phyloP scores from a whole-genome alignment of 2,329 filamentous ascomycete genomes.

The Exophiala phaeomuriformis region DNA sequence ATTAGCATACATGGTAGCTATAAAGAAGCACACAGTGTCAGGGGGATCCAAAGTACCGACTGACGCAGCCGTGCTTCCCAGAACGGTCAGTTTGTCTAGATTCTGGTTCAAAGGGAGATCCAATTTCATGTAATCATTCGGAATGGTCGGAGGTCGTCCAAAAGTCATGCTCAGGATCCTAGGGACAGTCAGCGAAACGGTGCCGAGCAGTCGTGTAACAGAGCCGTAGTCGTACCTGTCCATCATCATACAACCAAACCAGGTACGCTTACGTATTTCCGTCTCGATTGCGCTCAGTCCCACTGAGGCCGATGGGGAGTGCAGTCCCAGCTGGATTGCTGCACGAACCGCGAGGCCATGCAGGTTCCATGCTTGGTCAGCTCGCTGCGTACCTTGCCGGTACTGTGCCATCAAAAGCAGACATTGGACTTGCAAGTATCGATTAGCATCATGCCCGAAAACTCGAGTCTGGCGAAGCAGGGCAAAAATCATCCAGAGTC shows the following conservation, averaged over 20 bases:
- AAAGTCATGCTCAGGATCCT: slow-evolving; percentile 22
- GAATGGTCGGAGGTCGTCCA: slow-evolving; percentile 16
- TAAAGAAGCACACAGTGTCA: slow-evolving; percentile 20
- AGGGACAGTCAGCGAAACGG: too few relatives aligned
- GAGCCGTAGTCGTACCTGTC: slow-evolving; percentile 11
- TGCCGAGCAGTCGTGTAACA: neutral
- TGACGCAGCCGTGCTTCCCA: slow-evolving; percentile 1
- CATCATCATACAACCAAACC: slow-evolving; percentile 20
- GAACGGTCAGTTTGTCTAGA: slow-evolving; percentile 12
- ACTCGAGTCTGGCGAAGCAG: too few relatives aligned
- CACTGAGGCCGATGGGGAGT: slow-evolving; percentile 11
- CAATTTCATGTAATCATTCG: slow-evolving; percentile 16
- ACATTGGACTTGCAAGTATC: slow-evolving; percentile 11
- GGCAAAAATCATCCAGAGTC: too few relatives aligned
- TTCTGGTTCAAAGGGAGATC: slow-evolving; percentile 20
- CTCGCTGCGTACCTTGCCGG: slow-evolving; percentile 19
- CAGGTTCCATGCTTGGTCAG: slow-evolving; percentile 20
- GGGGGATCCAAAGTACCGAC: slow-evolving; percentile 13
- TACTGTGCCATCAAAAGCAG: slow-evolving; percentile 22
- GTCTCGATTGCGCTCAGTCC: slow-evolving; percentile 11
- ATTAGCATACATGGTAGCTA: slow-evolving; percentile 15
- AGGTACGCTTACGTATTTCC: slow-evolving; percentile 18
- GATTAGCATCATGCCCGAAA: neutral
- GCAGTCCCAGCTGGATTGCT: slow-evolving; percentile 18
- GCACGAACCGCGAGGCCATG: slow-evolving; percentile 20